Conservation (phyloP, 2,329 filamentous ascomycete species). For the Cladosporium sp. region DNA sequence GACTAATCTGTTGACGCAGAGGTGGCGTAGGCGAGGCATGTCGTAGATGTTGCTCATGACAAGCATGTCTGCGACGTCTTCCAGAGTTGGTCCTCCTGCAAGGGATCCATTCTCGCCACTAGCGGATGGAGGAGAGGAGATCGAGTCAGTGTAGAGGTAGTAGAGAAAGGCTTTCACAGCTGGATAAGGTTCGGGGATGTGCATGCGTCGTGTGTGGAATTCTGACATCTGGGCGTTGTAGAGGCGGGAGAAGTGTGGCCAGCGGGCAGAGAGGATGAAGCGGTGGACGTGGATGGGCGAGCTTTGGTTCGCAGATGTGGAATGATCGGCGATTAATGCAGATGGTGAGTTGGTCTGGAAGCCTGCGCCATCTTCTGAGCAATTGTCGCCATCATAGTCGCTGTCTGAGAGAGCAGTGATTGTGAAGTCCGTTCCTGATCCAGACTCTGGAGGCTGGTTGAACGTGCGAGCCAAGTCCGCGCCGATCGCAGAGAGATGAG, state of each 20-base stretch:
- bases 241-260: slow-evolving; percentile 92
- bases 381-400: slow-evolving; percentile 57
- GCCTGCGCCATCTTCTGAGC: slow-evolving; percentile 55
- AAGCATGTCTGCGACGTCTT: slow-evolving; percentile 87
- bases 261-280: slow-evolving; percentile 89
- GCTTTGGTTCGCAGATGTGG: slow-evolving; percentile 58
- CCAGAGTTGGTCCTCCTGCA: slow-evolving; percentile 61
- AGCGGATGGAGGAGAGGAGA: slow-evolving; percentile 46
- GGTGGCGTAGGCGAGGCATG: slow-evolving; percentile 84
- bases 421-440: slow-evolving; percentile 85
- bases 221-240: slow-evolving; percentile 96
- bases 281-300: slow-evolving; percentile 91
- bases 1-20: slow-evolving; percentile 86
- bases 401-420: slow-evolving; percentile 85
- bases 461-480: slow-evolving; percentile 84
- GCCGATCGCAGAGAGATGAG: slow-evolving; percentile 66
- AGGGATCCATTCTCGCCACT: slow-evolving; percentile 16
- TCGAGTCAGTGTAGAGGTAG: slow-evolving; percentile 95
- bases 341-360: not conserved
- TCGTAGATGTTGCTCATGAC: slow-evolving; percentile 99
- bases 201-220: slow-evolving; percentile 95
- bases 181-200: slow-evolving; percentile 93
- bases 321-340: slow-evolving; percentile 40
- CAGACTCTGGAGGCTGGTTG: slow-evolving; percentile 78
- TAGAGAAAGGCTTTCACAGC: slow-evolving; percentile 94